phyloP scores from a whole-genome alignment of 306 rosid species.

The Calophaca sinica region DNA sequence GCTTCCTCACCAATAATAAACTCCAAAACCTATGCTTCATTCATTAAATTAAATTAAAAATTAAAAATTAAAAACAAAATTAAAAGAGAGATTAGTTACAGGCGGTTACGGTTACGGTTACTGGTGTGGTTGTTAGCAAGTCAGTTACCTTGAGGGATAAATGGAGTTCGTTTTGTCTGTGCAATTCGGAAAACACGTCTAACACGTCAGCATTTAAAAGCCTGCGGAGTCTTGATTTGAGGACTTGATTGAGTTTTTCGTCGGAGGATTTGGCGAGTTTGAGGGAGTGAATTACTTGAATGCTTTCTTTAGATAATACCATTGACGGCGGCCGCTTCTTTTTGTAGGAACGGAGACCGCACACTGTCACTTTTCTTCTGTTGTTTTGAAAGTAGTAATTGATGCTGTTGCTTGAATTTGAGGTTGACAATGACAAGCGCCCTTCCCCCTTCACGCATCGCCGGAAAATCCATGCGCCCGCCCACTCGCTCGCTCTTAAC shows the following conservation, averaged over 20 bases:
- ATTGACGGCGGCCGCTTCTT: slow-evolving; percentile 51
- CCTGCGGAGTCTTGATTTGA: slow-evolving; percentile 56
- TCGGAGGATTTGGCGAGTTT: slow-evolving; percentile 63
- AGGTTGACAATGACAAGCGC: neutral
- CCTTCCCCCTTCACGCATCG: neutral
- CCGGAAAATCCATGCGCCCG: neutral
- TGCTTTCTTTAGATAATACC: slow-evolving; percentile 53
- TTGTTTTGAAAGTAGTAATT: neutral
- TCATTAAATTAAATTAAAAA: neutral
- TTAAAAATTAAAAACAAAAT: neutral
- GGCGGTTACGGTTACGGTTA: neutral
- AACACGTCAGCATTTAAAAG: slow-evolving; percentile 67
- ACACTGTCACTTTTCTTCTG: neutral
- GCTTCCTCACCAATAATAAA: slow-evolving; percentile 53
- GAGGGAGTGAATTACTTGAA: slow-evolving; percentile 72
- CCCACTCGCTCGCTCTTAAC: neutral
- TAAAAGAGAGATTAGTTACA: neutral
- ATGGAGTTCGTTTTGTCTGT: slow-evolving; percentile 61
- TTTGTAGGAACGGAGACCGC: slow-evolving; percentile 65
- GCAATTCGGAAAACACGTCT: slow-evolving; percentile 60
- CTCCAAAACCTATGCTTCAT: slow-evolving; percentile 63
- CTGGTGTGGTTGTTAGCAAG: too few species aligned
- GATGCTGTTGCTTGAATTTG: neutral
- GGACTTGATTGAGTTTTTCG: slow-evolving; percentile 53
- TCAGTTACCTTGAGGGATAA: slow-evolving; percentile 57